Conservation (phyloP, 2,329 filamentous ascomycete genomes). For the Plenodomus biglobosus region DNA sequence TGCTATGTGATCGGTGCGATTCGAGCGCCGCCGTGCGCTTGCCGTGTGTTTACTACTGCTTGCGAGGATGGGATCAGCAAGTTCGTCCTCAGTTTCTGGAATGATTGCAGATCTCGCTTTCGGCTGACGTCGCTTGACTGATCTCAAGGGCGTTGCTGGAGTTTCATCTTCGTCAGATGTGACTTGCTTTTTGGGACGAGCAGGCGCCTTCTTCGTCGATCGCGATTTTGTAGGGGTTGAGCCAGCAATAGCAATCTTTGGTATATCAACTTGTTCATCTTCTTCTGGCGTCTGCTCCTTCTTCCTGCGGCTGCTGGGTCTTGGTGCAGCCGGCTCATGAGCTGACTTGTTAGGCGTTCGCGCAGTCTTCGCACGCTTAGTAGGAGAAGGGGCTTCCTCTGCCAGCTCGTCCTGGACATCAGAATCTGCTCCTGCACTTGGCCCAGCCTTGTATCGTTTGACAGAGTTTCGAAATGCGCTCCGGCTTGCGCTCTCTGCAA, state of each 20-base stretch:
- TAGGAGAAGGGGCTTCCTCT: conserved; percentile 12
- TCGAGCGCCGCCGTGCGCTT: conserved; percentile 25
- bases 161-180: conserved; percentile 13
- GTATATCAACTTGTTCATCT: conserved; percentile 8
- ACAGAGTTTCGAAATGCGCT: conserved; percentile 11
- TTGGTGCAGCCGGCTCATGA: conserved; percentile 16
- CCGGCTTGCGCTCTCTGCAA: conserved; percentile 18
- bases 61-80: conserved; percentile 10
- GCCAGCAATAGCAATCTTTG: conserved; percentile 2
- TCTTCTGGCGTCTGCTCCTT: conserved; percentile 9
- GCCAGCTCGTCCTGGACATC: conserved; percentile 27
- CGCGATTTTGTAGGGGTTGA: conserved; percentile 10
- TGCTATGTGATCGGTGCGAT: conserved; percentile 32
- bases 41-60: conserved; percentile 16
- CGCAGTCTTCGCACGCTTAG: conserved; percentile 10
- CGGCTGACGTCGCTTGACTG: conserved; percentile 14
- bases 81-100: conserved; percentile 30
- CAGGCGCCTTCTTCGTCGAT: conserved; percentile 9
- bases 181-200: conserved; percentile 9
- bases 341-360: conserved; percentile 15
- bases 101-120: conserved; percentile 6
- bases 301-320: conserved; percentile 14
- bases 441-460: conserved; percentile 13
- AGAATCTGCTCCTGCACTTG: conserved; percentile 12
- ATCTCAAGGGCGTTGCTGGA: conserved; percentile 18